Evolutionary conservation across 2,329 filamentous ascomycete species (phyloP).

Genomic region (Diplodia intermedia): DNA sequence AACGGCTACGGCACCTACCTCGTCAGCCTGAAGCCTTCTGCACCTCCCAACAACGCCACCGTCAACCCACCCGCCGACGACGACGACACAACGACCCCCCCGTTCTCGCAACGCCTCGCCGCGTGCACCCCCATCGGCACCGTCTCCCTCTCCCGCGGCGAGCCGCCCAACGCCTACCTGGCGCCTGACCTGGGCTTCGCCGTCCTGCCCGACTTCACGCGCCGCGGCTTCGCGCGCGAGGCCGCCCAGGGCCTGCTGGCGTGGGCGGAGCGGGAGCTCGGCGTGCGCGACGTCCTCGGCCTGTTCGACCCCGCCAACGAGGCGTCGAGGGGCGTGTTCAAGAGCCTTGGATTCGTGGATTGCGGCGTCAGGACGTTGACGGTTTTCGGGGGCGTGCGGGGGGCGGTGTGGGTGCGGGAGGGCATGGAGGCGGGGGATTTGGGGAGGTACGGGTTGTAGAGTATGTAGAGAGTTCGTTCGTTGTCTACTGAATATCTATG

Average conservation of each 20-base stretch:
- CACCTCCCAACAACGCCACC: background rate
- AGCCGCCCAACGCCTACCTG: constrained; percentile 29
- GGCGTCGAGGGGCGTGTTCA: constrained; percentile 36
- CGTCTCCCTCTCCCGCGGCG: constrained; percentile 38
- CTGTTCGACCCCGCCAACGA: constrained; percentile 37
- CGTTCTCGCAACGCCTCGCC: no score
- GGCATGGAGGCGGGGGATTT: constrained; percentile 32
- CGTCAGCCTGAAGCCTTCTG: constrained; percentile 36
- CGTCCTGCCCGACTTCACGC: constrained; percentile 33
- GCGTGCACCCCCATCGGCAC: constrained; percentile 36
- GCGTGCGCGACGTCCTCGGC: constrained; percentile 32
- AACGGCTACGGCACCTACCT: constrained; percentile 44
- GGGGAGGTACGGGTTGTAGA: constrained; percentile 17
- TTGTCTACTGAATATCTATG: background rate
- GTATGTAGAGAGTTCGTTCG: no score
- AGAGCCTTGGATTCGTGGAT: constrained; percentile 38
- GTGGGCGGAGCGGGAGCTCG: constrained; percentile 28
- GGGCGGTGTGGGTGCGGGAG: constrained; percentile 34
- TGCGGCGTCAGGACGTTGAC: constrained; percentile 33
- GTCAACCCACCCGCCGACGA: no score
- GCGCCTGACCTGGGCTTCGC: constrained; percentile 40
- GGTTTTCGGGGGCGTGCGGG: constrained; percentile 30
- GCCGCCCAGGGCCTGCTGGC: constrained; percentile 26
- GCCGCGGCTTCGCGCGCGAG: constrained; percentile 39
- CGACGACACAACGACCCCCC: no score